Percentiles rank a stretch among this genome's conserved stretches.
Conservation (phyloP, 768 basidiomycete genomes). For the Tricholoma matsutake region DNA sequence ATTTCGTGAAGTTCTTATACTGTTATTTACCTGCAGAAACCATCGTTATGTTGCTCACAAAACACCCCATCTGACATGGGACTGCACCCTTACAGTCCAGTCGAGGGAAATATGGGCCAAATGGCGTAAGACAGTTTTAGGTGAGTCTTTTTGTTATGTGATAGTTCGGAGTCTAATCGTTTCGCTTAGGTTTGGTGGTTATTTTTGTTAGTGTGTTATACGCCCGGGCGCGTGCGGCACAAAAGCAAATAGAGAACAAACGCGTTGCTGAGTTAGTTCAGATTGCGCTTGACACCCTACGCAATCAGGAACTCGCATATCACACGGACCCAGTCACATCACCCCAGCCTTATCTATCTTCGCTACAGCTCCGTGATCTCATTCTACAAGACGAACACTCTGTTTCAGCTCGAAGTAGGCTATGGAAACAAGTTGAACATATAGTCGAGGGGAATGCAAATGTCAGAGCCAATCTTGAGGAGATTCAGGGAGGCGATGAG, state of each 20-base stretch:
- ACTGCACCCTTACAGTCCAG: conserved; percentile 65
- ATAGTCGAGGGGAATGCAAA: conserved; percentile 91
- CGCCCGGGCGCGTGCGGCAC: conserved; percentile 38
- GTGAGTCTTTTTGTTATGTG: conserved; percentile 37
- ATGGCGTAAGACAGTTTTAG: conserved; percentile 62
- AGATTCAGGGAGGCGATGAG: conserved; percentile 83
- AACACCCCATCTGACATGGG: conserved; percentile 62
- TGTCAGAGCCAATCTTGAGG: conserved; percentile 80
- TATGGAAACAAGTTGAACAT: conserved; percentile 84
- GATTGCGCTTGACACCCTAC: conserved; percentile 74
- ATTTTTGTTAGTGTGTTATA: conserved; percentile 9
- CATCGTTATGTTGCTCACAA: conserved; percentile 74
- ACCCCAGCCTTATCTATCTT: conserved; percentile 76
- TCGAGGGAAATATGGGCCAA: conserved; percentile 62
- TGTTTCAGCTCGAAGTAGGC: conserved; percentile 52
- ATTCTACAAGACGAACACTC: conserved; percentile 82
- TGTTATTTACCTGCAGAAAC: conserved; percentile 42
- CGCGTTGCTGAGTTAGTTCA: conserved; percentile 75
- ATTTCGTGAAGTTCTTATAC: conserved; percentile 7
- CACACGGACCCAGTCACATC: conserved; percentile 76
- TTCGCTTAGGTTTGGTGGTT: conserved; percentile 4
- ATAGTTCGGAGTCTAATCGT: conserved; percentile 5
- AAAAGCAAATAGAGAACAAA: conserved; percentile 53
- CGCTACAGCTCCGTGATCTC: conserved; percentile 84
- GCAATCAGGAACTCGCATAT: conserved; percentile 79